Conservation (phyloP, 306 rosid species). For the Quercus gilva region DNA sequence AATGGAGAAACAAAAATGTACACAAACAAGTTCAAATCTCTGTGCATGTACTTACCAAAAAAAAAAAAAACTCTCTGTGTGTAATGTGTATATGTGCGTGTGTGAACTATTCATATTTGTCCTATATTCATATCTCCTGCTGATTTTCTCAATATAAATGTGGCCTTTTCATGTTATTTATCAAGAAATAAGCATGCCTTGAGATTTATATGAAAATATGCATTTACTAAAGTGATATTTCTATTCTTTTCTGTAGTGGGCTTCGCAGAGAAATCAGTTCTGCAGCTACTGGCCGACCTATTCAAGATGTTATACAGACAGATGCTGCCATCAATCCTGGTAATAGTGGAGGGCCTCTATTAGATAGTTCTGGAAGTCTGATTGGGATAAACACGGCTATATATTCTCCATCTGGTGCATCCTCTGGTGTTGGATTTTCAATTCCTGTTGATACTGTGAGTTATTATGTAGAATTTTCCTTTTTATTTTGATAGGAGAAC, state of each 20-base stretch:
- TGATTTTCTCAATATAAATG: background rate
- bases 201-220: background rate
- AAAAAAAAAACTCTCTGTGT: too few species aligned
- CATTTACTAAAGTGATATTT: conserved; percentile 19
- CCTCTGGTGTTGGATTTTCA: conserved; percentile 98
- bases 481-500: background rate
- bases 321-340: conserved; percentile 99
- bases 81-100: too few species aligned
- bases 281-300: conserved; percentile 98
- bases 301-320: conserved; percentile 99
- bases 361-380: conserved; percentile 93
- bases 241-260: conserved; percentile 50
- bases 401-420: conserved; percentile 97
- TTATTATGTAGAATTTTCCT: conserved; percentile 8
- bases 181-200: background rate
- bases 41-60: too few species aligned
- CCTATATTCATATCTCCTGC: background rate
- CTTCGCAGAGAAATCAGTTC: conserved; percentile 99
- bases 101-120: background rate
- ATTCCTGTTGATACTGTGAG: conserved; percentile 98
- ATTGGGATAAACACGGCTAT: conserved; percentile 97
- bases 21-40: background rate
- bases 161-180: background rate
- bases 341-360: conserved; percentile 98
- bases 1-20: background rate